Evolutionary conservation across 139 green algal genomes (phyloP).

Genomic region (Pycnococcus provasolii): DNA sequence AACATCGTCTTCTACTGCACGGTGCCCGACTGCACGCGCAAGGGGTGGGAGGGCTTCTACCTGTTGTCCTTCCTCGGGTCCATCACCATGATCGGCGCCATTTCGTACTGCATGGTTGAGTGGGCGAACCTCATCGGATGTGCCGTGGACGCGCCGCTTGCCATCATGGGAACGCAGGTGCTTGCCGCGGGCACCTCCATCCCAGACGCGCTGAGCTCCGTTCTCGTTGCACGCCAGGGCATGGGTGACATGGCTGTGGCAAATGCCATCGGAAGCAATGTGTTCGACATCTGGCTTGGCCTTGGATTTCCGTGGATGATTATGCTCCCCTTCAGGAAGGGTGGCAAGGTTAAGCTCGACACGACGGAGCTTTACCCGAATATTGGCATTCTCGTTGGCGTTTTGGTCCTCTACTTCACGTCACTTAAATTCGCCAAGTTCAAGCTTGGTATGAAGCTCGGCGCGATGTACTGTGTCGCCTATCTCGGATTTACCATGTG

Average conservation of each 20-base stretch:
- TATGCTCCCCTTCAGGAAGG: constrained; percentile 20
- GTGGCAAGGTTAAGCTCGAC: background rate
- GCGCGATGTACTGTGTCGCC: background rate
- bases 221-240: constrained; percentile 33
- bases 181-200: constrained; percentile 37
- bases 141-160: constrained; percentile 23
- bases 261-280: constrained; percentile 37
- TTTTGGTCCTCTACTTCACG: constrained; percentile 28
- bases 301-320: constrained; percentile 36
- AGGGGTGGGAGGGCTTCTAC: constrained; percentile 32
- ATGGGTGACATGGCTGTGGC: constrained; percentile 41
- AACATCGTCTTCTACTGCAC: constrained; percentile 26
- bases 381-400: constrained; percentile 33
- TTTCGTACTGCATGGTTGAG: constrained; percentile 39
- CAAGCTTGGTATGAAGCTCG: background rate
- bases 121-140: constrained; percentile 29
- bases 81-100: constrained; percentile 34
- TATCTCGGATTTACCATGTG: constrained; percentile 23
- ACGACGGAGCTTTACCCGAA: constrained; percentile 27
- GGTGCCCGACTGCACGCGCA: constrained; percentile 28
- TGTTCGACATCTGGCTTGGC: constrained; percentile 43
- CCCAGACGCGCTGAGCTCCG: constrained; percentile 30
- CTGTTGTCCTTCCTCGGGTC: constrained; percentile 30
- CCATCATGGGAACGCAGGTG: constrained; percentile 37
- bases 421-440: constrained; percentile 2